Base-by-base conservation (phyloP, 2,329 filamentous ascomycete species). In the Xylariaceae sp. region DNA sequence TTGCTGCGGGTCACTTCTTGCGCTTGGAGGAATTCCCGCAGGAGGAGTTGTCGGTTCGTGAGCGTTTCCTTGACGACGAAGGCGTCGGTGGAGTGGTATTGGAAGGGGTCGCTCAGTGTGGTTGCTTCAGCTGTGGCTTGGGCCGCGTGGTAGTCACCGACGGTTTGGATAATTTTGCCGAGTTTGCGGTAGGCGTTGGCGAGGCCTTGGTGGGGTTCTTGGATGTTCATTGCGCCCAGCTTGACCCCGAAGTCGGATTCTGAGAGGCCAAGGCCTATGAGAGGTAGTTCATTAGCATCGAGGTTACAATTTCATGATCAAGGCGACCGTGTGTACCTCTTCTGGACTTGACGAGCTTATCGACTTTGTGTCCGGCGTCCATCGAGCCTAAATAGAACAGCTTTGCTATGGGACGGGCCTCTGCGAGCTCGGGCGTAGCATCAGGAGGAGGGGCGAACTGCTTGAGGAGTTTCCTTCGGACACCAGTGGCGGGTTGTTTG, bases 21-120 rank as follows among this genome's bases (percentile, higher is more conserved):
- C 1, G 93, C 91, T 67, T 96, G 89, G 21, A 95, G 71, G 48
- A 97, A 83, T 62, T 98, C 93, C 48, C 93, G 89, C 35, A 95
- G 85, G 17, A 98, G 79, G 52, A 98, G 95, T 69, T 98, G 93
- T 11, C 93, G 87, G 70, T 98, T 98, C 4, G 93, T 98, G 52
- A 98, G 78, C 10, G 91, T 95, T 65, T 98, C 93, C 68, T 98
- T 98, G 55, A 97, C 93, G 58, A 97, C 95, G 64, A 96, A 95
- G 36, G 93, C 88, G 66, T 98, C 93, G 46, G 88, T 85, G 36
- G 90, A 95, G 69, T 97, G 90, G 64, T 97, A 96, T 59, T 91
- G 87, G 52, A 98, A 82, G 10, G 93, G 88, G 58, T 98, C 93
- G 37, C 89, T 90, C 40, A 98, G 78, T 1, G 92, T 96, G 7